These are phyloP conservation scores for Lanmaoa rubissima DNA, from an alignment of 768 basidiomycete genomes.

Conservation along the genomic window DNA sequence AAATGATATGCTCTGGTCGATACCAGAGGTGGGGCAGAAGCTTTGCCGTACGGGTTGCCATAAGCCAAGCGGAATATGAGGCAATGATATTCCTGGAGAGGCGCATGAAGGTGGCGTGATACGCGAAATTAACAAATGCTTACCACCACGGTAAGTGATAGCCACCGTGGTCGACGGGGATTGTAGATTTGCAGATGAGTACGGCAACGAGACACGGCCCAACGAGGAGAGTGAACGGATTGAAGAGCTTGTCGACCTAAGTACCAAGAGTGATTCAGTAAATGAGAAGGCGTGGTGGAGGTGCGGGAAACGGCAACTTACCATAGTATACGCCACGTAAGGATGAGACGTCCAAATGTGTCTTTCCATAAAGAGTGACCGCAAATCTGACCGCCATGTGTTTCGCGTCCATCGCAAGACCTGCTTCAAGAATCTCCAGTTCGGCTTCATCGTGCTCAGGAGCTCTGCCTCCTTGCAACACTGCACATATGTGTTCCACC, in stretches of 20 bases:
- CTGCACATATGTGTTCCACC: constrained; percentile 94
- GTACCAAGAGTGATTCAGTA: neutral
- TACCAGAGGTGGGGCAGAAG: constrained; percentile 79
- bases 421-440: constrained; percentile 95
- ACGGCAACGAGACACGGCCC: constrained; percentile 79
- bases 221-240: constrained; percentile 81
- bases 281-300: neutral
- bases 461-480: constrained; percentile 83
- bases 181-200: constrained; percentile 77
- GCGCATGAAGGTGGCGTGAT: neutral
- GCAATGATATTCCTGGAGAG: constrained; percentile 60
- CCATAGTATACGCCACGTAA: constrained; percentile 77
- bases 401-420: constrained; percentile 92
- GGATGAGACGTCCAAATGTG: constrained; percentile 88
- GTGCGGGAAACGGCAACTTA: constrained; percentile 26
- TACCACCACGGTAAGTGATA: constrained; percentile 85
- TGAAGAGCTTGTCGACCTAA: constrained; percentile 82
- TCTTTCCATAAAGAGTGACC: constrained; percentile 86
- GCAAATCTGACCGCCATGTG: constrained; percentile 89
- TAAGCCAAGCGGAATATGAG: constrained; percentile 69
- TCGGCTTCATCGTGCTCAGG: constrained; percentile 92
- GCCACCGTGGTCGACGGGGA: constrained; percentile 61
- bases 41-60: constrained; percentile 73
- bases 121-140: constrained; percentile 23
- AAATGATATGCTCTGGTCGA: constrained; percentile 70